Evolutionary conservation across 140 eudicot species (phyloP), one percentile per base, ranked within the genome.

Genomic region (Cichorium intybus): DNA sequence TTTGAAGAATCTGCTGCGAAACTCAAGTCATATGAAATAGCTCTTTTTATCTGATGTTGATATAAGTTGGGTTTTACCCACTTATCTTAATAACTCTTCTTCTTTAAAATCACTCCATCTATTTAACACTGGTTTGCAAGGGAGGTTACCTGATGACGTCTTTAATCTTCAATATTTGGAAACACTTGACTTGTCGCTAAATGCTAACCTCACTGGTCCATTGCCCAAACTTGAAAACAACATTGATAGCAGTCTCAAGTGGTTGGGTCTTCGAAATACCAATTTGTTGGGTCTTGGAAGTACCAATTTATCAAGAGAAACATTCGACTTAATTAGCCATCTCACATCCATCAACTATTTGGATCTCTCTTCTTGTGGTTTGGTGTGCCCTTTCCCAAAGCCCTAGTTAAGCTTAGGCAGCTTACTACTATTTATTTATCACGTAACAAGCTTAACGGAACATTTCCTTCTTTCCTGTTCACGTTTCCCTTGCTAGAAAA

Each of bases 101-200:
- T 53, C 66, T 14, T 41, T 69, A 0, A 43, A n/a, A 43, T 28
- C 39, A 26, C 54, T 76, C 12, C 14, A 55, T 20, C 41, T 76
- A 2, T 4, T 0, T n/a, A 0, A 4, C 10, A 64, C 63, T 27
- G 47, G 28, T 5, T 59, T 77, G 48, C 34, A 64, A 7, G 78
- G 78, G 9, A n/a, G 48, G 7, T 35, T 77, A 24, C 82, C 78
- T 9, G 8, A 54, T 14, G 9, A 23, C 21, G n/a, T 70, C 15
- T 56, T 70, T 63, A 27, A 70, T 18, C 52, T 77, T 2, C 69
- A 77, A 15, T 62, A 66, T 12, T 37, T 62, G 60, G 35, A 35
- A 22, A 5, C 0, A 18, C 47, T 65, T 39, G 10, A 10, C 15
- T 39, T 39, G 47, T 7, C 0, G 0, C 4, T 8, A 6, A 39